phyloP scores from a whole-genome alignment of 2,329 filamentous ascomycete species.

The Pseudopyrenochaeta lycopersici region DNA sequence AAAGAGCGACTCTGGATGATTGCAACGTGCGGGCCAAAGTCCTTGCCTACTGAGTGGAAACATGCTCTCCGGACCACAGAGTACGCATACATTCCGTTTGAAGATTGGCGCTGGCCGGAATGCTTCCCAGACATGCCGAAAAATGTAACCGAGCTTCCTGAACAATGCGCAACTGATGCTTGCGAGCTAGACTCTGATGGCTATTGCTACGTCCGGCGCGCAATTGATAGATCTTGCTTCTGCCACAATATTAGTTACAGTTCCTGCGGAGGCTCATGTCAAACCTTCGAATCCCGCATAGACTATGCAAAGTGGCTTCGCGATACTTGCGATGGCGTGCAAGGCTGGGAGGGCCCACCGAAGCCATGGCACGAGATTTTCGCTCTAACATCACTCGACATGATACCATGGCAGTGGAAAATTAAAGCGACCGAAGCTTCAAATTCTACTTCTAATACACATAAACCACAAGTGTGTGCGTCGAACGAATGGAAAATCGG shows the following conservation, averaged over 20 bases:
- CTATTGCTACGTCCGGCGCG: slow-evolving; percentile 38
- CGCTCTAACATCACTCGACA: slow-evolving; percentile 29
- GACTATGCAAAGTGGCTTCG: slow-evolving; percentile 45
- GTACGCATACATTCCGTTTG: slow-evolving; percentile 36
- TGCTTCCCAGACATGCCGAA: slow-evolving; percentile 33
- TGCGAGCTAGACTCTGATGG: slow-evolving; percentile 39
- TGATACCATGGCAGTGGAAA: slow-evolving; percentile 47
- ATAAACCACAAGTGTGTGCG: too few species aligned
- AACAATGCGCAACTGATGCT: slow-evolving; percentile 41
- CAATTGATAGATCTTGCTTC: slow-evolving; percentile 42
- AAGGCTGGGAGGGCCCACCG: slow-evolving; percentile 43
- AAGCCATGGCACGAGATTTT: slow-evolving; percentile 38
- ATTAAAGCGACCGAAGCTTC: slow-evolving; percentile 19
- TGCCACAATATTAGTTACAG: slow-evolving; percentile 40
- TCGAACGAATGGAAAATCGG: slow-evolving; percentile 33
- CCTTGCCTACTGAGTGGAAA: slow-evolving; percentile 36
- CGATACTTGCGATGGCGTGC: slow-evolving; percentile 36
- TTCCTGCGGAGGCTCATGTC: slow-evolving; percentile 38
- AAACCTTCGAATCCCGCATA: slow-evolving; percentile 42
- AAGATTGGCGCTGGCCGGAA: slow-evolving; percentile 41
- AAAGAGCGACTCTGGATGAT: slow-evolving; percentile 43
- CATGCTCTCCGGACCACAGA: slow-evolving; percentile 33
- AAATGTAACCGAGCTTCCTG: slow-evolving; percentile 21
- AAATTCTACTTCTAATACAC: too few species aligned
- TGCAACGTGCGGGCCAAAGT: slow-evolving; percentile 39